Evolutionary conservation across 306 rosid species (phyloP), one percentile per base, ranked within the genome.

Genomic region (Prunus armeniaca): DNA sequence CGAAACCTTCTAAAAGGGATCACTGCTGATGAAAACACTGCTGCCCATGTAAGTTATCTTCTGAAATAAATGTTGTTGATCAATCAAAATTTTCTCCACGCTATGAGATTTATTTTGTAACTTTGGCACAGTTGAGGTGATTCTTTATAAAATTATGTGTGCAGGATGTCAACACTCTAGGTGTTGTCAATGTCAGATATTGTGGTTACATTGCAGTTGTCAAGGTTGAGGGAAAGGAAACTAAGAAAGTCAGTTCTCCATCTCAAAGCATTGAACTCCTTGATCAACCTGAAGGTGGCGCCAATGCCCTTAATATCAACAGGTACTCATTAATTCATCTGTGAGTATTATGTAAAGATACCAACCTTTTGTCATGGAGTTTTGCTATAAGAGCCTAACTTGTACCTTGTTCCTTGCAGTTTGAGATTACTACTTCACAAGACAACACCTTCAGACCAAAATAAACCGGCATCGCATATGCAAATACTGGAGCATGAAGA

Each of bases 11-110:
- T 95, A 74, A 92, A 95, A 85, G 98, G 98, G 80, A 95, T 95
- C 77, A 95, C 97, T 25, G 98, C 98, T 65, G 98, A 95, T 79
- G 98, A 95, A 86, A 95, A 92, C 84, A 95, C 97, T 46, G 97
- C 97, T 72, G 96, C 98, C 66, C 97, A 95, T 72, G 98, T 95
- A 91, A 79, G 97, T 78, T 73, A 43, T 30, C 81, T 81, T 79
- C 17, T 58, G 50, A 76, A 66, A 80, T 74, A 73, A 13, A 69
- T 74, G 55, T 64, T 18, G 78, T 20, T 73, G 76, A 65, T 71
- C 67, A 67, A 61, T 74, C 50, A 32, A 76, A 34, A 19, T 45
- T 50, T 18, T 76, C 38, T 71, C 14, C 58, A 57, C 38, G 45
- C 3, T 57, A 46, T 75, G n/a, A 1, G 24, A 19, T 75, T 74